A percentile compares a stretch with the other conserved stretches of the same genome.
Evolutionary conservation across 495 filamentous ascomycete genomes (phyloP).

Genomic region (Neurospora sp.): DNA sequence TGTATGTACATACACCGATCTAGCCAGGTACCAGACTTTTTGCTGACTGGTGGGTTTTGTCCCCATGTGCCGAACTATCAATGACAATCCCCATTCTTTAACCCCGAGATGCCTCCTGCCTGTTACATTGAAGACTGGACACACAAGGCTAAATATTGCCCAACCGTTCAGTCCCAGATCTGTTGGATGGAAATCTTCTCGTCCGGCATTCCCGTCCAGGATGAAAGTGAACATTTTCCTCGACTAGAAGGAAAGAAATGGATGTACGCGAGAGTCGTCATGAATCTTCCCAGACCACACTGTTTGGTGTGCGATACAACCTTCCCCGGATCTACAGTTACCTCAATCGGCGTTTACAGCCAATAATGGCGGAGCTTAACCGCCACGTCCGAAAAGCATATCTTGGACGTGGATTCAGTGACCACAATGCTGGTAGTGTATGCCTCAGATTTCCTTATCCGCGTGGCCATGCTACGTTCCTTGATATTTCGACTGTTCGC

Average conservation of each 20-base stretch:
- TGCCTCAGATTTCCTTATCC: neutral
- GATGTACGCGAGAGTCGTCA: neutral
- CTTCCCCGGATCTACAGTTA: neutral
- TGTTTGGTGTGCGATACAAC: neutral
- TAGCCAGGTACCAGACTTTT: neutral
- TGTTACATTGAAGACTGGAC: neutral
- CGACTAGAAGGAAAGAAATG: neutral
- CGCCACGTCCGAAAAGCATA: neutral
- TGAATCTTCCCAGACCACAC: neutral
- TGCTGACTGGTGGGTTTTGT: neutral
- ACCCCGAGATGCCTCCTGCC: neutral
- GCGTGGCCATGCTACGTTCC: neutral
- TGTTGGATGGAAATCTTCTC: neutral
- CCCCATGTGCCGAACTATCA: neutral
- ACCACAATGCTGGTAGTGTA: neutral
- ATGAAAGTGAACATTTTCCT: neutral
- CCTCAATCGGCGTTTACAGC: neutral
- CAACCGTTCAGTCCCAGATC: neutral
- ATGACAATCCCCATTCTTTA: neutral
- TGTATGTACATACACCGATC: neutral
- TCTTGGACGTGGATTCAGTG: neutral
- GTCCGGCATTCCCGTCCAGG: neutral
- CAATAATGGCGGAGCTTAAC: neutral
- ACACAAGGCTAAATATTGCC: neutral
- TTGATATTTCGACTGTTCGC: neutral